phyloP scores from a whole-genome alignment of 257 asterid genomes.

The Ballota nigra region DNA sequence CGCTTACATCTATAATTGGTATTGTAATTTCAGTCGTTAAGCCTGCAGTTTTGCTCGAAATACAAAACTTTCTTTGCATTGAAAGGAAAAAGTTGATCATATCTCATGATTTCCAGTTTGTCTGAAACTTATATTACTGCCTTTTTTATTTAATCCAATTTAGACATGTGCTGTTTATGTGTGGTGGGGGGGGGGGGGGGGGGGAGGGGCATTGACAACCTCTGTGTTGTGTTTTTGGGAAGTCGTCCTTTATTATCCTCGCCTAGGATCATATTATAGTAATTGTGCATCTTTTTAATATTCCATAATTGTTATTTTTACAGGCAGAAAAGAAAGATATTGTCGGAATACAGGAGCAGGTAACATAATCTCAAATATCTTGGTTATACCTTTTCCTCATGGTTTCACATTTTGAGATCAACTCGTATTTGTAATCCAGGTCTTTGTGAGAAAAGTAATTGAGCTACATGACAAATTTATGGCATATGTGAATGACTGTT shows the following conservation, averaged over 20 bases:
- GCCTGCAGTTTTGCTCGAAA: background rate
- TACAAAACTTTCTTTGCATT: background rate
- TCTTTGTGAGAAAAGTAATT: slow-evolving; percentile 88
- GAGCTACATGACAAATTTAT: slow-evolving; percentile 96
- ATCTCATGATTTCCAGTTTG: background rate
- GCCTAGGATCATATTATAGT: background rate
- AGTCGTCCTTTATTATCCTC: background rate
- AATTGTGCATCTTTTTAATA: slow-evolving; percentile 16
- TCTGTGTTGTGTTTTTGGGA: background rate
- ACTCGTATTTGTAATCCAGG: slow-evolving; percentile 41
- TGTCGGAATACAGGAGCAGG: slow-evolving; percentile 96
- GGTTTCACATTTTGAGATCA: slow-evolving; percentile 21
- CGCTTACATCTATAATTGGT: background rate
- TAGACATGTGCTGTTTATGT: background rate
- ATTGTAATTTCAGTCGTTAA: background rate
- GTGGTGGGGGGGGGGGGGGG: too few species aligned
- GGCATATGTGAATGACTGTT: slow-evolving; percentile 86
- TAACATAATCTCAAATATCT: slow-evolving; percentile 23
- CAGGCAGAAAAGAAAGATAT: slow-evolving; percentile 95
- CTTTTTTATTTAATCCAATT: background rate
- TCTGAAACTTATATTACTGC: background rate
- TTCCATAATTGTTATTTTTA: slow-evolving; percentile 21
- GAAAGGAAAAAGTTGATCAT: background rate
- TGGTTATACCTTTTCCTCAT: background rate
- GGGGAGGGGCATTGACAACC: background rate